These are phyloP conservation scores for Fraxinus platypoda DNA, from an alignment of 305 asterid genomes.

Conservation along the genomic window DNA sequence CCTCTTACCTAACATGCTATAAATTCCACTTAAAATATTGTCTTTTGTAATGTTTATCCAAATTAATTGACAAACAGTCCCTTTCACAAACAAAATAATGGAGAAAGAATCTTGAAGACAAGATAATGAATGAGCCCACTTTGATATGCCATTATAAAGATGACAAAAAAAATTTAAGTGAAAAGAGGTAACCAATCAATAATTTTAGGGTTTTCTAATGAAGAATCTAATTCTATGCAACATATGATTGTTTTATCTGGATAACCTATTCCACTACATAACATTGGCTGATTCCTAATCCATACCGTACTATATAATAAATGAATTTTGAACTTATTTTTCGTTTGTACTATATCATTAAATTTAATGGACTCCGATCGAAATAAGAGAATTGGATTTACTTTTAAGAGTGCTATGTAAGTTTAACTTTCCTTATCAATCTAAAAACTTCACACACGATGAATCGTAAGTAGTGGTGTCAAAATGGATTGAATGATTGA, in stretches of 20 bases:
- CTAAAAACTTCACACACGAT: neutral
- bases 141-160: constrained; percentile 26
- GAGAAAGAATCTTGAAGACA: constrained; percentile 54
- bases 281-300: neutral
- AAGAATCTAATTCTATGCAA: constrained; percentile 33
- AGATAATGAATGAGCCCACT: constrained; percentile 37
- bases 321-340: neutral
- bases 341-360: neutral
- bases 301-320: neutral
- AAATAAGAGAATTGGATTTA: no score
- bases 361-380: neutral
- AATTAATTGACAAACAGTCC: constrained; percentile 43
- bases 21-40: constrained; percentile 6
- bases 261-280: neutral
- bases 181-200: constrained; percentile 14
- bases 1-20: neutral
- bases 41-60: constrained; percentile 32
- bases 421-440: neutral
- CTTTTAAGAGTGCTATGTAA: no score
- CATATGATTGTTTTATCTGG: constrained; percentile 19
- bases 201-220: constrained; percentile 13
- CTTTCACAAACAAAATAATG: constrained; percentile 41
- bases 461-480: neutral
- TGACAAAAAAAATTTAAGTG: constrained; percentile 19
- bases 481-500: neutral